Evolutionary conservation across 345 rosid genomes (phyloP).

Genomic region (Lepidium africanum): DNA sequence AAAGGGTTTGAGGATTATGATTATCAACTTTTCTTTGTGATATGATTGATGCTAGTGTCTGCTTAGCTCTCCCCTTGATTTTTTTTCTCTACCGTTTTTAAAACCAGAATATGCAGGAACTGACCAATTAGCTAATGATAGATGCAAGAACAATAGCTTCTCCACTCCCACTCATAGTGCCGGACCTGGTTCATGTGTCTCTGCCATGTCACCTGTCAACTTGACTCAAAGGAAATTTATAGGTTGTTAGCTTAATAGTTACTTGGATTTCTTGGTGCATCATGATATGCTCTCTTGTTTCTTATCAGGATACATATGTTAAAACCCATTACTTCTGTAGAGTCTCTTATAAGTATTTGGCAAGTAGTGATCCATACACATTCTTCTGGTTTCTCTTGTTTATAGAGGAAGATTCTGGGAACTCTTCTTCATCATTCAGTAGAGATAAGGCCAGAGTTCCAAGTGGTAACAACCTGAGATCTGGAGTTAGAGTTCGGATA

Average conservation of each 20-base stretch:
- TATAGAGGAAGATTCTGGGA: conserved; percentile 24
- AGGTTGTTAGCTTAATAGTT: conserved; percentile 1
- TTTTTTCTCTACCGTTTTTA: background rate
- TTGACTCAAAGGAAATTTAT: conserved; percentile 5
- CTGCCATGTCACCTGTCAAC: background rate
- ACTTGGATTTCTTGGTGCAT: conserved; percentile 1
- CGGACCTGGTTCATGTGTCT: conserved; percentile 1
- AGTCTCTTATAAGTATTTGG: background rate
- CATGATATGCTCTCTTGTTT: background rate
- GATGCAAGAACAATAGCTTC: conserved; percentile 15
- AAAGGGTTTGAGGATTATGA: too few species aligned
- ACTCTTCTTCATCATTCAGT: conserved; percentile 20
- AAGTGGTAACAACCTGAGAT: conserved; percentile 14
- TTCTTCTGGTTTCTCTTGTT: background rate
- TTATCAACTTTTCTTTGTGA: background rate
- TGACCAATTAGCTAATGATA: background rate
- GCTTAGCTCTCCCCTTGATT: background rate
- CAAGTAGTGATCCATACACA: background rate
- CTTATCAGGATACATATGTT: background rate
- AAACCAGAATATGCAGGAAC: conserved; percentile 30
- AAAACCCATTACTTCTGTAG: background rate
- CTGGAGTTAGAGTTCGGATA: conserved; percentile 15
- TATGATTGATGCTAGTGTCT: background rate
- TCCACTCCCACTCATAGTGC: conserved; percentile 21
- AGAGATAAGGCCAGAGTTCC: conserved; percentile 12